Evolutionary conservation across 192 early-diverging fungal genomes (phyloP).

Genomic region (Podila horticola): DNA sequence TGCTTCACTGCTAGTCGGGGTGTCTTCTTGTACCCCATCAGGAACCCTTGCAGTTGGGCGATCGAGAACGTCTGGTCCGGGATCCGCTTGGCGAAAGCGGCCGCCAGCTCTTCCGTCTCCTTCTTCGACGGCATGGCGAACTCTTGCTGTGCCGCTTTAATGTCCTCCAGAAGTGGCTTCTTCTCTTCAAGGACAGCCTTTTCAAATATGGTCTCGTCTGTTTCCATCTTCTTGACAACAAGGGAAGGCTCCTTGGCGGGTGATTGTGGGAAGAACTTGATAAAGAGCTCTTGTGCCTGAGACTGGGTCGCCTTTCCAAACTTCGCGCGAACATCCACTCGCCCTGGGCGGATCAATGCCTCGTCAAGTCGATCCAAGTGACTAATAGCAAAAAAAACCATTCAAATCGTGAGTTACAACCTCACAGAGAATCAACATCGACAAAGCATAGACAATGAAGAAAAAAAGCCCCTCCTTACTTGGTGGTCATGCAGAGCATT

Average conservation of each 20-base stretch:
- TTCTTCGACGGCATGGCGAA: not conserved
- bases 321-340: conserved; percentile 69
- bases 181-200: not conserved
- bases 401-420: not conserved
- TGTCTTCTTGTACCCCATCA: conserved; percentile 61
- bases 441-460: not conserved
- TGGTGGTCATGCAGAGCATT: conserved; percentile 82
- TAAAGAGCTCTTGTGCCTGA: conserved; percentile 73
- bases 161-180: not conserved
- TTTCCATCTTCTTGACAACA: not conserved
- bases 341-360: conserved; percentile 78
- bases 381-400: conserved; percentile 21
- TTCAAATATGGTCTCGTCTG: not conserved
- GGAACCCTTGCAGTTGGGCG: conserved; percentile 61
- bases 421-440: no score
- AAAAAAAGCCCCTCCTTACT: conserved; percentile 54
- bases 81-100: conserved; percentile 49
- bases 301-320: conserved; percentile 67
- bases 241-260: not conserved
- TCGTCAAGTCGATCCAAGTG: conserved; percentile 77
- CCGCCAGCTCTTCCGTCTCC: conserved; percentile 34
- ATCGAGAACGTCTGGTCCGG: conserved; percentile 58
- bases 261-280: conserved; percentile 68
- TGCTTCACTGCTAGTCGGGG: conserved; percentile 52
- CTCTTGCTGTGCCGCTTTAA: not conserved